Evolutionary conservation across 805 yeast genomes (phyloP).

Genomic region (Cyberlindnera americana): DNA sequence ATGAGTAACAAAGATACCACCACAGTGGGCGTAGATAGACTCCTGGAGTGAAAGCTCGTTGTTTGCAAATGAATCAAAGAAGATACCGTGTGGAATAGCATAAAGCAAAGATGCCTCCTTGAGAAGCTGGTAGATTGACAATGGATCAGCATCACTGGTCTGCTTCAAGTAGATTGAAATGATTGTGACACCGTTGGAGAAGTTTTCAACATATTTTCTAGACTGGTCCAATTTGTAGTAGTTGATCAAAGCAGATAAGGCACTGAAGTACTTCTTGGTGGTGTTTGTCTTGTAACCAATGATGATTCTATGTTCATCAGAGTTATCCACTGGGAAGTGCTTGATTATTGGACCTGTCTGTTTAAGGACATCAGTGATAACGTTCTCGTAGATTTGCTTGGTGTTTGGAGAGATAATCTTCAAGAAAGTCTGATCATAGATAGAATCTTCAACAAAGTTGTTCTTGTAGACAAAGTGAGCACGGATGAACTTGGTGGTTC

Average conservation of each 20-base stretch:
- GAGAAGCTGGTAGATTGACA: slow-evolving; percentile 82
- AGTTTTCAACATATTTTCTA: slow-evolving; percentile 92
- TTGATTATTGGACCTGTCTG: slow-evolving; percentile 88
- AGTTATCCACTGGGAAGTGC: slow-evolving; percentile 73
- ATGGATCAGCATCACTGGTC: slow-evolving; percentile 46
- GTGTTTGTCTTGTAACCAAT: slow-evolving; percentile 84
- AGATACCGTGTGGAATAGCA: slow-evolving; percentile 84
- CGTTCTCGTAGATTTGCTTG: slow-evolving; percentile 67
- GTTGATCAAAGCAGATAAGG: slow-evolving; percentile 79
- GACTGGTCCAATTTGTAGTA: slow-evolving; percentile 83
- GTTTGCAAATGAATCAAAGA: slow-evolving; percentile 65
- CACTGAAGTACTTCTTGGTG: slow-evolving; percentile 83
- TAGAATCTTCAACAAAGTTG: slow-evolving; percentile 44
- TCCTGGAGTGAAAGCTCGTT: slow-evolving; percentile 90
- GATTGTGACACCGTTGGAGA: slow-evolving; percentile 81
- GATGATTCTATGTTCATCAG: slow-evolving; percentile 81
- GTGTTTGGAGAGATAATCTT: slow-evolving; percentile 79
- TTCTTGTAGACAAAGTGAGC: slow-evolving; percentile 86
- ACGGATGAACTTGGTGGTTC: slow-evolving; percentile 45
- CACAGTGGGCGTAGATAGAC: slow-evolving; percentile 90
- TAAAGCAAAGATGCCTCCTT: slow-evolving; percentile 92
- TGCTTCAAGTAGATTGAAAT: slow-evolving; percentile 83
- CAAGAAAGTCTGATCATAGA: slow-evolving; percentile 77
- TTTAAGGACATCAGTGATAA: slow-evolving; percentile 62
- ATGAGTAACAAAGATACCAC: slow-evolving; percentile 88